phyloP scores from a whole-genome alignment of 2,329 filamentous ascomycete species.

The Ceratocystis huliohia region DNA sequence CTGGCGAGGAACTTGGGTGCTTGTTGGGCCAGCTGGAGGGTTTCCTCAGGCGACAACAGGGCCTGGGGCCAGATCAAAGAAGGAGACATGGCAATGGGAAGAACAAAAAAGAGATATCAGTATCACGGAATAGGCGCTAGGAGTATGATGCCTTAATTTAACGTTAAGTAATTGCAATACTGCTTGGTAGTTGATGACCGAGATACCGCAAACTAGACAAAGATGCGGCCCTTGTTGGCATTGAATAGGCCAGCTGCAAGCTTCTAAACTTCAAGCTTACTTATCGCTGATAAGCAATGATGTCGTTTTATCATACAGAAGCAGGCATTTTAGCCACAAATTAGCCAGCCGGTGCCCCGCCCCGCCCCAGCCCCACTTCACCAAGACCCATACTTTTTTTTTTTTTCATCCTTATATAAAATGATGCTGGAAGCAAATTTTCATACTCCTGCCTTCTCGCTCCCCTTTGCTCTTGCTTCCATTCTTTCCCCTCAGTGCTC shows the following conservation, averaged over 20 bases:
- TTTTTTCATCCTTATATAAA: neutral
- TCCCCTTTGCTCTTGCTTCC: conserved; percentile 14
- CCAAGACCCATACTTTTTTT: neutral
- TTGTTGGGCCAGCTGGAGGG: conserved; percentile 47
- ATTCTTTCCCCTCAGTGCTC: conserved; percentile 8
- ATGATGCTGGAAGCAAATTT: neutral
- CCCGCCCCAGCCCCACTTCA: conserved; percentile 17
- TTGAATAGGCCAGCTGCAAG: conserved; percentile 8
- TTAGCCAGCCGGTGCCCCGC: neutral
- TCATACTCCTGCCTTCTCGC: neutral
- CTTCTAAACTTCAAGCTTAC: neutral
- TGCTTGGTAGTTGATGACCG: neutral
- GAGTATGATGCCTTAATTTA: neutral
- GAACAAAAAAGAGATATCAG: no score
- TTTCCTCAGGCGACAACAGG: conserved; percentile 43
- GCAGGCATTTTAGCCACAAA: neutral
- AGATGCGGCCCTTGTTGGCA: neutral
- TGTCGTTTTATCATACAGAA: conserved; percentile 6
- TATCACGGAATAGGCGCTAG: neutral
- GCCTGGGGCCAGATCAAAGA: conserved; percentile 45
- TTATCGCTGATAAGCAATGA: conserved; percentile 12
- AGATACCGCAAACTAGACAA: neutral
- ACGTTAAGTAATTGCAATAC: neutral
- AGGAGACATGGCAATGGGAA: conserved; percentile 32
- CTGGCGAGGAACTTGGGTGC: conserved; percentile 44